phyloP scores from a whole-genome alignment of 2,329 filamentous ascomycete genomes.

The Fusarium continuum region DNA sequence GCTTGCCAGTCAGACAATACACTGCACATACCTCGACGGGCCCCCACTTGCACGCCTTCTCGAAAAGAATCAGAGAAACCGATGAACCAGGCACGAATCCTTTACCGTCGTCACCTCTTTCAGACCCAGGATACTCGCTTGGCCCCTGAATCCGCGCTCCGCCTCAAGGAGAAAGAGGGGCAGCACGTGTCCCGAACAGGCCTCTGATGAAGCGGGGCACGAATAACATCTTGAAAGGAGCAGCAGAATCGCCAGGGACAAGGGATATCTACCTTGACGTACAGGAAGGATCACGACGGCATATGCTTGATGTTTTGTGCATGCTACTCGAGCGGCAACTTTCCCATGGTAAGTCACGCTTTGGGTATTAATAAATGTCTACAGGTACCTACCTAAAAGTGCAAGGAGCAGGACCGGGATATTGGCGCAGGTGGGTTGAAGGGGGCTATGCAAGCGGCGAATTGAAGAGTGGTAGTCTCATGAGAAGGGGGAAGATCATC shows the following conservation, averaged over 20 bases:
- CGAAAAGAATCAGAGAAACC: not conserved
- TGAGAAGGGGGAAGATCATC: constrained; percentile 41
- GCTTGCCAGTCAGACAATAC: not conserved
- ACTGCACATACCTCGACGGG: not conserved
- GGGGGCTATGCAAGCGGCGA: constrained; percentile 35
- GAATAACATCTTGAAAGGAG: constrained; percentile 15
- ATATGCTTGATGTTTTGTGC: not conserved
- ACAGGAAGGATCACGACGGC: not conserved
- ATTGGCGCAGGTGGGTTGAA: constrained; percentile 34
- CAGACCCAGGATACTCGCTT: not conserved
- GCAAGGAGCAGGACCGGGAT: constrained; percentile 32
- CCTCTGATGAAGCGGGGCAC: constrained; percentile 25
- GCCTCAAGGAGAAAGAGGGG: constrained; percentile 25
- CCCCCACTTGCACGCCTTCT: not conserved
- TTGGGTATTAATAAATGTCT: constrained; percentile 13
- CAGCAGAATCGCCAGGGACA: constrained; percentile 2
- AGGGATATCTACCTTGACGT: constrained; percentile 2
- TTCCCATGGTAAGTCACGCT: not conserved
- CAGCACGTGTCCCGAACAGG: constrained; percentile 24
- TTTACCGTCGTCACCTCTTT: not conserved
- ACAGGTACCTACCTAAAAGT: constrained; percentile 13
- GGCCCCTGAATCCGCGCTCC: constrained; percentile 27
- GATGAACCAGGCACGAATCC: not conserved
- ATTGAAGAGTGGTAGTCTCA: constrained; percentile 40
- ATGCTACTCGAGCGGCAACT: not conserved